Base-by-base conservation (phyloP, 2,329 filamentous ascomycete genomes). In the Colletotrichum echinochloae region DNA sequence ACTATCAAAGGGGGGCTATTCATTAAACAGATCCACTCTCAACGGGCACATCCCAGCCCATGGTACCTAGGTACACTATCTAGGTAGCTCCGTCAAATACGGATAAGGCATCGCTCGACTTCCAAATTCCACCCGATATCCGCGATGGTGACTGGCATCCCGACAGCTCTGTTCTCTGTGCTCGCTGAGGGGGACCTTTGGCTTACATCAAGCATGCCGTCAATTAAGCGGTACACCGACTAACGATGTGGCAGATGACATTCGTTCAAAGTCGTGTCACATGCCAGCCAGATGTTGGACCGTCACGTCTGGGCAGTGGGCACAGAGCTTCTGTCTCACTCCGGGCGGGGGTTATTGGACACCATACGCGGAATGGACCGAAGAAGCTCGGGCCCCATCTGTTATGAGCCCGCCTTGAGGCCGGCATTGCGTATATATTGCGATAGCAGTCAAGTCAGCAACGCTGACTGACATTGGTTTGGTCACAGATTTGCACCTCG, bases 341-440 rank as follows among this genome's bases (percentile, higher is more conserved):
- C 57, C 56, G 56, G 63, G 57, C 64, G 52, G 67, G 57, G 37
- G 57, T 51, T 37, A 62, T 67, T 70, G 57, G 64, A 54, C 46
- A 48, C 67, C 64, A 44, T 62, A 57, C 51, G 44, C 64, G 67
- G 54, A 66, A 39, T 54, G 41, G 63, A 44, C 67, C 63, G 57
- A 66, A 67, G 28, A 62, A 44, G 55, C 49, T 49, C 63, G 67
- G 63, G 56, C 44, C 28, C 67, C 57, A 70, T 51, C 63, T 61
- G 26, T 28, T 49, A 49, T 41, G 14, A 39, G 57, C 16, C 60
- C 52, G 60, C 65, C 65, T 28, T 52, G 51, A 65, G 49, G 60
- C 33, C 35, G 26, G 26, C 11, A 23, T 23, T 35, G 5, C n/a
- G 20, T 30, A 18, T 30, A n/a, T 30, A 7, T n/a, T 23, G 30